phyloP scores from a whole-genome alignment of 2,329 filamentous ascomycete species.

The Claviceps sp. region DNA sequence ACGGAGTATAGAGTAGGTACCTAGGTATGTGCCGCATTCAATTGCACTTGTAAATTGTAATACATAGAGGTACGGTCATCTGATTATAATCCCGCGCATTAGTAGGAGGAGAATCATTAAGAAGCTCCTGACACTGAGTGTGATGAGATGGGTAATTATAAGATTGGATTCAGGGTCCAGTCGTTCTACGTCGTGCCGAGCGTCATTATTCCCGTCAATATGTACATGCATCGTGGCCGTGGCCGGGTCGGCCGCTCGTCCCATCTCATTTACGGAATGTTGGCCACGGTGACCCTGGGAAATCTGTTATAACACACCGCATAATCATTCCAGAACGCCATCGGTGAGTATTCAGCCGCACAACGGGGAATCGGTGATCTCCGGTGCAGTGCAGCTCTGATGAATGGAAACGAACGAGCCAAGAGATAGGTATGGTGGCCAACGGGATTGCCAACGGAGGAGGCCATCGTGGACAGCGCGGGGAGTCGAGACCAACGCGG shows the following conservation, averaged over 20 bases:
- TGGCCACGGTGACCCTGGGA: background rate
- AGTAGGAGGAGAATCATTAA: no score
- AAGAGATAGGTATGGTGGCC: background rate
- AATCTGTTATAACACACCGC: background rate
- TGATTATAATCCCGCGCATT: background rate
- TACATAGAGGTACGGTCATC: background rate
- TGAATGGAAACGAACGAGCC: background rate
- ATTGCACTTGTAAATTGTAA: no score
- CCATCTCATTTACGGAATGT: background rate
- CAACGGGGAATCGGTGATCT: background rate
- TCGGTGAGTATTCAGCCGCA: background rate
- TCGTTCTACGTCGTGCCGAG: background rate
- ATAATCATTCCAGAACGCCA: background rate
- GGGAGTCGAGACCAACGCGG: background rate
- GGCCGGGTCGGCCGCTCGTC: background rate
- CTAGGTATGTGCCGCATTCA: no score
- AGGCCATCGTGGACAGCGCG: background rate
- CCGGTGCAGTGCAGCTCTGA: background rate
- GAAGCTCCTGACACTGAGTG: no score
- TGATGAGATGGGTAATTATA: background rate
- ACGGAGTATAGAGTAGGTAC: no score
- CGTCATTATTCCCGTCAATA: background rate
- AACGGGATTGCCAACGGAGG: background rate
- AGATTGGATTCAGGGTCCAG: background rate
- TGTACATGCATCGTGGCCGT: background rate